phyloP scores from a whole-genome alignment of 1,284 basidiomycete genomes.

The Melampsora larici-populina region DNA sequence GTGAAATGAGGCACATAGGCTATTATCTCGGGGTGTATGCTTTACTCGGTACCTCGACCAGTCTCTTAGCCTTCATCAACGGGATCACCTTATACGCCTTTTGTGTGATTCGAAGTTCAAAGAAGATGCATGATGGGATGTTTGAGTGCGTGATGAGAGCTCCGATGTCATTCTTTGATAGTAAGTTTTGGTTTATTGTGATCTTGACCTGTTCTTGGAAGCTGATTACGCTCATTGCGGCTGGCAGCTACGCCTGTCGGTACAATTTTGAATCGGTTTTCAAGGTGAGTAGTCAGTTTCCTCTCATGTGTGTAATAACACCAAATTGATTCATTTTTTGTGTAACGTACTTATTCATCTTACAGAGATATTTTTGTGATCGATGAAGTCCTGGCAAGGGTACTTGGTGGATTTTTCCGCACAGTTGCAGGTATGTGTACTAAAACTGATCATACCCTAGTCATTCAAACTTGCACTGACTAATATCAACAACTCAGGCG shows the following conservation, averaged over 20 bases:
- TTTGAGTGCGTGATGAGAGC: conserved; percentile 69
- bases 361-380: conserved; percentile 39
- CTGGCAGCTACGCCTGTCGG: conserved; percentile 39
- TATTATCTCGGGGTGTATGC: conserved; percentile 38
- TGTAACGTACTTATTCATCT: neutral
- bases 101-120: conserved; percentile 72
- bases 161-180: conserved; percentile 81
- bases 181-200: conserved; percentile 69
- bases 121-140: conserved; percentile 56
- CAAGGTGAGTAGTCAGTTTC: conserved; percentile 1
- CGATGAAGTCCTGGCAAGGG: conserved; percentile 33
- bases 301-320: neutral
- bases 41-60: conserved; percentile 15
- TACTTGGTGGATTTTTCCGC: conserved; percentile 37
- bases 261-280: conserved; percentile 54
- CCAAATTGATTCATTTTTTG: neutral
- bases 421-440: conserved; percentile 22
- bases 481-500: neutral
- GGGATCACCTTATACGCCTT: conserved; percentile 64
- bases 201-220: neutral
- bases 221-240: too few species aligned
- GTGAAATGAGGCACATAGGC: conserved; percentile 6
- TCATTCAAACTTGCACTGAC: neutral
- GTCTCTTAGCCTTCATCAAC: conserved; percentile 6
- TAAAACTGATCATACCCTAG: neutral